phyloP scores from a whole-genome alignment of 1,139 yeast genomes.

The Kodamaea ohmeri region DNA sequence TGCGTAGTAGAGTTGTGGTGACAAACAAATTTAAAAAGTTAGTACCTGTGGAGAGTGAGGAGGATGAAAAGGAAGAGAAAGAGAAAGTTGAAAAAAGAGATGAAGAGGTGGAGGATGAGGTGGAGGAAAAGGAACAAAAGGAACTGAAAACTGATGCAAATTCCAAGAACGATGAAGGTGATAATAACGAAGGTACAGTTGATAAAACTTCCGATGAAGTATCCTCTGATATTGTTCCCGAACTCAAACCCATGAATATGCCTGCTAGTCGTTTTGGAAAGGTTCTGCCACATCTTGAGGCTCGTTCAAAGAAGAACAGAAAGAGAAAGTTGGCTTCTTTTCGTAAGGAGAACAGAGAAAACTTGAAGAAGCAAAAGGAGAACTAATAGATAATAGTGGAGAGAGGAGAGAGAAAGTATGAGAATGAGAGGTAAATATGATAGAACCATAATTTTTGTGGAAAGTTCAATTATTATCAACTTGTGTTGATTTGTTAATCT shows the following conservation, averaged over 20 bases:
- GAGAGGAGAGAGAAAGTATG: conserved; percentile 5
- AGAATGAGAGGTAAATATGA: conserved; percentile 3
- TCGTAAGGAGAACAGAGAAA: conserved; percentile 3
- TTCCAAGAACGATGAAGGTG: neutral
- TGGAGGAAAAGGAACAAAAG: conserved; percentile 1
- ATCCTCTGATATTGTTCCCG: neutral
- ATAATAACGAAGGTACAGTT: neutral
- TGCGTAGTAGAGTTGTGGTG: conserved; percentile 2
- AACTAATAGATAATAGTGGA: neutral
- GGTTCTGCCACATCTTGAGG: conserved; percentile 4
- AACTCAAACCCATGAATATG: conserved; percentile 1
- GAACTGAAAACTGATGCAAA: neutral
- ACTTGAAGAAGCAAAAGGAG: neutral
- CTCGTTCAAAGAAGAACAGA: neutral
- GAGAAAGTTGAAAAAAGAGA: neutral
- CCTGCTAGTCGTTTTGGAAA: conserved; percentile 3
- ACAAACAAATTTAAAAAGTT: conserved; percentile 3
- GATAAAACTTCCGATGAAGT: neutral
- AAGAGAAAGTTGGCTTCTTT: conserved; percentile 3
- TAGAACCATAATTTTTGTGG: no score
- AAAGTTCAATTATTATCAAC: no score
- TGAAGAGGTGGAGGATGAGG: conserved; percentile 1
- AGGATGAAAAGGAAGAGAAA: conserved; percentile 2
- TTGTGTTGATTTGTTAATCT: no score
- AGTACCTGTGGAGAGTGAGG: conserved; percentile 8